A percentile compares a stretch with the other conserved stretches of the same genome.
These are phyloP conservation scores for Gossypium davidsonii DNA, from an alignment of 441 rosid genomes.

Conservation along the genomic window DNA sequence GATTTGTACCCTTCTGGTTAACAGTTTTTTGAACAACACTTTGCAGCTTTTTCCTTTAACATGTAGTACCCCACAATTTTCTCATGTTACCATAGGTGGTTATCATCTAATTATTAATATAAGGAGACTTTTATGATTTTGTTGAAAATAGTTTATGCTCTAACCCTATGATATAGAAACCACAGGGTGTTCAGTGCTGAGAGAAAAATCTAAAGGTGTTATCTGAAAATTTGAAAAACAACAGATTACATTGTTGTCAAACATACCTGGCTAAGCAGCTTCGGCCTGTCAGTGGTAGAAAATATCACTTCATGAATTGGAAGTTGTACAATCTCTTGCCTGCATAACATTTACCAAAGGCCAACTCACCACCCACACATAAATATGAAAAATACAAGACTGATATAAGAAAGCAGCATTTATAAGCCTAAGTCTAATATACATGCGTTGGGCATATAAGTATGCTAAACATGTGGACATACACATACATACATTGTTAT, in stretches of 20 bases:
- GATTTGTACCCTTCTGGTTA: background rate
- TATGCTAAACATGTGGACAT: background rate
- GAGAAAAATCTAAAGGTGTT: background rate
- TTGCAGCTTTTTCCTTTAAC: background rate
- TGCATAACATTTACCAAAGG: conserved; percentile 31
- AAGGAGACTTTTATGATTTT: background rate
- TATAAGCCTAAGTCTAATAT: background rate
- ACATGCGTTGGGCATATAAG: background rate
- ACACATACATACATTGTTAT: background rate
- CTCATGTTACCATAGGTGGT: background rate
- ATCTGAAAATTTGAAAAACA: background rate
- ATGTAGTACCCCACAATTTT: background rate
- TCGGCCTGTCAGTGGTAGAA: conserved; percentile 67
- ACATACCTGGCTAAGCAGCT: conserved; percentile 73
- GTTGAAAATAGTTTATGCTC: background rate
- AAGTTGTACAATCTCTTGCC: conserved; percentile 32
- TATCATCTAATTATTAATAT: conserved; percentile 1
- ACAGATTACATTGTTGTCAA: background rate
- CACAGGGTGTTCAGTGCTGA: background rate
- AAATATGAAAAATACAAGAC: background rate
- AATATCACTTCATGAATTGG: conserved; percentile 69
- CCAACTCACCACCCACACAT: conserved; percentile 12
- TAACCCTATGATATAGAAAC: background rate
- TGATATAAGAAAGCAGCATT: conserved; percentile 1
- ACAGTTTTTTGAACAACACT: background rate